Base-by-base conservation (phyloP, 2,329 filamentous ascomycete species). In the Clonostachys solani region DNA sequence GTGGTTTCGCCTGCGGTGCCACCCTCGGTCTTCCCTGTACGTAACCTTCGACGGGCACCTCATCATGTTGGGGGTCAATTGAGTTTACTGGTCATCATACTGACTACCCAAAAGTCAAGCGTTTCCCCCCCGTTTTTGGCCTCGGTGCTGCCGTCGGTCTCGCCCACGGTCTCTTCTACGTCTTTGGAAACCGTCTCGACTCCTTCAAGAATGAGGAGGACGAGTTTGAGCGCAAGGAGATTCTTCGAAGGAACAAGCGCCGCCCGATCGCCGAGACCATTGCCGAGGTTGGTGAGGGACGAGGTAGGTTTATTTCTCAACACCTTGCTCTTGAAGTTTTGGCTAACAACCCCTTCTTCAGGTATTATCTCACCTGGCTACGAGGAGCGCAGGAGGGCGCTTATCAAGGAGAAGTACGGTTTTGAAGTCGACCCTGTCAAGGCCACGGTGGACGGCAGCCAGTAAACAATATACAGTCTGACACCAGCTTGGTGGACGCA, bases 351-450 rank as follows among this genome's bases (percentile, higher is more conserved):
- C 2, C 16, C 10, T 7, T 40, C 33, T 46, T 8, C 56, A 96
- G 91, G 87, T 47, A 89, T 96, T 58, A 78, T 85, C 56, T 87
- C 81, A 38, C 84, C 87, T 15, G 89, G 89, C 45, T 96, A 94
- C 63, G 86, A 89, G 57, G 89, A 95, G 75, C 79, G 92, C 67
- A 84, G 92, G 66, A 81, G 83, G 55, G 77, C 91, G 72, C 80
- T 89, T 58, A 78, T 96, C 66, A 85, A 89, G 79, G 85, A 90
- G 69, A 89, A 84, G 67, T 96, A 96, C 61, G 90, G 91, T 49
- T 81, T 95, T 60, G 90, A 95, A 55, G 84, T 96, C 61, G 81
- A 86, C 60, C 79, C 83, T 47, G 80, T 85, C 55, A 78, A 68
- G 49, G 74, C 77, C 40, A 71, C 68, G 43, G 65, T 68, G 54